Evolutionary conservation across 352 stramenopile species (phyloP).

Genomic region (Globisporangium megalacanthum): DNA sequence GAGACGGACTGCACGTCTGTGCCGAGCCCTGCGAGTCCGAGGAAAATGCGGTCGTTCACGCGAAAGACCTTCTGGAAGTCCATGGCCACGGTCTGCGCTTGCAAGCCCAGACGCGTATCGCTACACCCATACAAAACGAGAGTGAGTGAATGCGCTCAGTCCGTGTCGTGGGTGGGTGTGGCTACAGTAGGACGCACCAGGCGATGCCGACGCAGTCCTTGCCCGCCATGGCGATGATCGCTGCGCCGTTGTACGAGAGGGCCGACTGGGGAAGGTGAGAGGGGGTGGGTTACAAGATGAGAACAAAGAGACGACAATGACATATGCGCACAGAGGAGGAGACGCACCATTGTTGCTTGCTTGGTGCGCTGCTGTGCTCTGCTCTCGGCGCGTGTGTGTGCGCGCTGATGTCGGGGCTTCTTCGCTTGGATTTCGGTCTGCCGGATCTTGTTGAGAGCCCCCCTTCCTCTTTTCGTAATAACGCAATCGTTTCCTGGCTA

Average conservation of each 20-base stretch:
- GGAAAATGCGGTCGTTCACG: conserved; percentile 94
- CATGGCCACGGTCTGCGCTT: conserved; percentile 95
- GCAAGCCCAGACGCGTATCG: conserved; percentile 95
- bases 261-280: conserved; percentile 44
- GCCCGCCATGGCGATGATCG: conserved; percentile 98
- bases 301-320: neutral
- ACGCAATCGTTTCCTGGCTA: neutral
- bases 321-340: too few species aligned
- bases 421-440: neutral
- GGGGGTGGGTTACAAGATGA: neutral
- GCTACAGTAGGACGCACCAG: conserved; percentile 32
- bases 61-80: conserved; percentile 99
- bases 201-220: conserved; percentile 99
- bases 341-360: conserved; percentile 1
- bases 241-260: conserved; percentile 97
- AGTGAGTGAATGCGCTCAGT: neutral
- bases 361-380: too few species aligned
- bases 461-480: neutral
- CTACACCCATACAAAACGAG: conserved; percentile 22
- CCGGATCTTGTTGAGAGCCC: neutral
- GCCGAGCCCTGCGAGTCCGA: conserved; percentile 96
- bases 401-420: neutral
- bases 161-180: neutral
- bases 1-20: conserved; percentile 98
- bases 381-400: too few species aligned